These are phyloP conservation scores for Tetrastigma voinierianum DNA, from an alignment of 164 flowering plant genomes.

Conservation along the genomic window DNA sequence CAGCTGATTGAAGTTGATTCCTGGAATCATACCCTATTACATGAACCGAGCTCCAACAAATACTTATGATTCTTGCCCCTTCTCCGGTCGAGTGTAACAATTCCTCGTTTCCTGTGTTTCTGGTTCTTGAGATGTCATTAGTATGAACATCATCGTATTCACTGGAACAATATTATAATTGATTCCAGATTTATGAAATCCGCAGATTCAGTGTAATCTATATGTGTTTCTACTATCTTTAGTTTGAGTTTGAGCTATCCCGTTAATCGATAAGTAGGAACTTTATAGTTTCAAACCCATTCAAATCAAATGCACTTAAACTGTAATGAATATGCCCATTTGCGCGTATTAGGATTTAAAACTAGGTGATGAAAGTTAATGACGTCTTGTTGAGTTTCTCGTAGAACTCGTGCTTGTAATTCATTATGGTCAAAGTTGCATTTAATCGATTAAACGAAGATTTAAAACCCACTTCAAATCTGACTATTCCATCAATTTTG, in stretches of 20 bases:
- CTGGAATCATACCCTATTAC: slow-evolving; percentile 32
- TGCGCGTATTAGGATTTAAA: no score
- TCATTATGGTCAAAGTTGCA: no score
- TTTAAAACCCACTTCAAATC: no score
- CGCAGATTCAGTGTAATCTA: slow-evolving; percentile 18
- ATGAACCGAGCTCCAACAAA: slow-evolving; percentile 28
- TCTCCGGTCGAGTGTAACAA: slow-evolving; percentile 18
- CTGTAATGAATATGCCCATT: no score
- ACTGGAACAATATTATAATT: slow-evolving; percentile 4
- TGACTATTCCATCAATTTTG: no score
- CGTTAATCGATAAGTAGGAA: slow-evolving; percentile 34
- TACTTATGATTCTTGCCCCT: slow-evolving; percentile 4
- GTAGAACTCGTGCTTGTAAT: no score
- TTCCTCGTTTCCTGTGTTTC: slow-evolving; percentile 27
- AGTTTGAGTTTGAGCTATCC: slow-evolving; percentile 5
- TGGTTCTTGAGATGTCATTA: neutral
- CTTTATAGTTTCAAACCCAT: neutral
- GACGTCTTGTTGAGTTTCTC: no score
- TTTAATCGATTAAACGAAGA: no score
- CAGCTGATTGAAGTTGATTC: slow-evolving; percentile 8
- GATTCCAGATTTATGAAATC: slow-evolving; percentile 17
- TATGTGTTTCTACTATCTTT: slow-evolving; percentile 6
- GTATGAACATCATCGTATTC: no score
- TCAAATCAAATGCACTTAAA: no score
- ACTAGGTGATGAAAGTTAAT: no score